A percentile compares a stretch with the other conserved stretches of the same genome.
Conservation (phyloP, 176 grass and related monocot genomes). For the Triticum dicoccoides region DNA sequence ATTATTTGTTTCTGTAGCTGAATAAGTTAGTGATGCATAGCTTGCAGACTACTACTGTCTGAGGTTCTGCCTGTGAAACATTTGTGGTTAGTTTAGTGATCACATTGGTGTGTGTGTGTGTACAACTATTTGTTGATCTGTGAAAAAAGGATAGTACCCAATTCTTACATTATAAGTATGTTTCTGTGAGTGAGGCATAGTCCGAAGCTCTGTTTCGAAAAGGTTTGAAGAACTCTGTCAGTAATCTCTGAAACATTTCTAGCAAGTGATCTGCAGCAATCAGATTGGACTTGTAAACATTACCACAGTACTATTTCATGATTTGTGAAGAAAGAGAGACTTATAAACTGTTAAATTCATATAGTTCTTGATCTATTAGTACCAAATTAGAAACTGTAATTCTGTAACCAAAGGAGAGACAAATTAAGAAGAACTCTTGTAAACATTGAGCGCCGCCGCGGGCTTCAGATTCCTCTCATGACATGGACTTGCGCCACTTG, state of each 20-base stretch:
- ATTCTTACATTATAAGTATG: neutral
- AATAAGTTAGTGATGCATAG: slow-evolving; percentile 24
- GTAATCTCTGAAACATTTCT: neutral
- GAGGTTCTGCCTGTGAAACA: slow-evolving; percentile 17
- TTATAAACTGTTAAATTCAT: too few species aligned
- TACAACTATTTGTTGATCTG: slow-evolving; percentile 17
- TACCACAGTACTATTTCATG: too few species aligned
- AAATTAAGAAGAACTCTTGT: neutral
- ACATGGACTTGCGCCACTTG: slow-evolving; percentile 71
- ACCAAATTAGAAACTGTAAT: neutral
- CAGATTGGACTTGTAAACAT: too few species aligned
- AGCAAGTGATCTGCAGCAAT: neutral
- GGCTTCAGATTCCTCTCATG: slow-evolving; percentile 27
- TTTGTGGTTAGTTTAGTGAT: slow-evolving; percentile 32
- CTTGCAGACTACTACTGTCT: slow-evolving; percentile 15
- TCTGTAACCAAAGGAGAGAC: neutral
- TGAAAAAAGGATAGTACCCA: neutral
- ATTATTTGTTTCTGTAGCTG: slow-evolving; percentile 25
- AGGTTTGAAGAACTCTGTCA: neutral
- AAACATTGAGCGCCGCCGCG: neutral
- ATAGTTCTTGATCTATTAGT: too few species aligned
- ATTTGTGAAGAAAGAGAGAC: too few species aligned
- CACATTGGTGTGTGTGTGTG: slow-evolving; percentile 11
- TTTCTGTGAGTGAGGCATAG: too few species aligned
- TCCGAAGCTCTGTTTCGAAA: too few species aligned